A percentile compares a stretch with the other conserved stretches of the same genome.
Conservation (phyloP, 2,329 filamentous ascomycete species). For the Beauveria sp. region DNA sequence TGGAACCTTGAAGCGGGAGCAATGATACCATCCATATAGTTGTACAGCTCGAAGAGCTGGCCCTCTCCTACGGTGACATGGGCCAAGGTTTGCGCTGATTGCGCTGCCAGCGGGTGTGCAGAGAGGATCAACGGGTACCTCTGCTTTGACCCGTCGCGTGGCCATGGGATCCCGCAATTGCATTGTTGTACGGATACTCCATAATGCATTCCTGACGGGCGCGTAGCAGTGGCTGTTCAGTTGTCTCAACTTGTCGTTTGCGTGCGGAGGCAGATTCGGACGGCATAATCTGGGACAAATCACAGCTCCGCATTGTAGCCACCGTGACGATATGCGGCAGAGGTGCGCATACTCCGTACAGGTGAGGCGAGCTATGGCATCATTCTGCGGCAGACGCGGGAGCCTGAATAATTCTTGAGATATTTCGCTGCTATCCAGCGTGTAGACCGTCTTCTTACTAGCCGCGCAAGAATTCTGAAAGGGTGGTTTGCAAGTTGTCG, state of each 20-base stretch:
- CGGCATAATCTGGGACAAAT: conserved; percentile 10
- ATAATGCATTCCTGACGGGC: not conserved
- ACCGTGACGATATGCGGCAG: not conserved
- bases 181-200: too few species aligned
- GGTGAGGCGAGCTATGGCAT: not conserved
- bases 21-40: not conserved
- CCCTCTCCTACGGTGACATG: not conserved
- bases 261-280: not conserved
- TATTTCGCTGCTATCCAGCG: not conserved
- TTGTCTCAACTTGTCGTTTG: not conserved
- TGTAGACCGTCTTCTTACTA: not conserved
- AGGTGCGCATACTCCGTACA: not conserved
- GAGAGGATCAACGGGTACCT: not conserved
- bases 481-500: too few species aligned
- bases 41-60: not conserved
- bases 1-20: not conserved
- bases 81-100: not conserved
- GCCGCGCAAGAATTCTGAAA: too few species aligned
- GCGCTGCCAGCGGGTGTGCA: not conserved
- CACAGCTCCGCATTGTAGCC: conserved; percentile 3
- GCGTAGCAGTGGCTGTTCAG: not conserved
- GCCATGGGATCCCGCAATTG: too few species aligned
- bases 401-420: not conserved
- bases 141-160: not conserved
- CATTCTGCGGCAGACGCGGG: not conserved